Conservation (phyloP, 768 basidiomycete species). For the Russula vinacea region DNA sequence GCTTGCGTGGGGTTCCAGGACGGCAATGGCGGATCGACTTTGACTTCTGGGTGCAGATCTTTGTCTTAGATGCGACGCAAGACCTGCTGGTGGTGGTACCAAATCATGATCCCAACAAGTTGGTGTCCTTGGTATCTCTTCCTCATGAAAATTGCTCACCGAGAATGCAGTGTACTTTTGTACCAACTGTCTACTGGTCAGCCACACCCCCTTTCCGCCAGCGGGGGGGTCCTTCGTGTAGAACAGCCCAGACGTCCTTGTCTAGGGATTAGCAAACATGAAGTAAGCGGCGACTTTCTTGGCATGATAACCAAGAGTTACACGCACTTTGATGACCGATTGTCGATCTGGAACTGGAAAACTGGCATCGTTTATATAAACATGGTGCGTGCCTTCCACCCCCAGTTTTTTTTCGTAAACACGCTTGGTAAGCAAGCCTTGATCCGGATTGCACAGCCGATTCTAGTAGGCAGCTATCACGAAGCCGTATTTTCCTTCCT, state of each 20-base stretch:
- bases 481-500: slow-evolving; percentile 5
- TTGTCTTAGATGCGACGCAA: slow-evolving; percentile 1
- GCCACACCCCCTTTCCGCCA: slow-evolving; percentile 15
- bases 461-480: neutral
- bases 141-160: neutral
- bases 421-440: neutral
- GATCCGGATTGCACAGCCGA: slow-evolving; percentile 1
- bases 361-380: slow-evolving; percentile 1
- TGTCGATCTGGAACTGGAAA: slow-evolving; percentile 22
- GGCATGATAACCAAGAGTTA: neutral
- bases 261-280: slow-evolving; percentile 2
- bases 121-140: neutral
- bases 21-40: slow-evolving; percentile 9
- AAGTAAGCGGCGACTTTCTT: slow-evolving; percentile 8
- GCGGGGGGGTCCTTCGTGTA: neutral
- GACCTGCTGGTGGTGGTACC: slow-evolving; percentile 4
- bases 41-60: neutral
- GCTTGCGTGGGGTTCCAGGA: neutral
- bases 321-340: neutral
- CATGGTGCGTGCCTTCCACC: neutral
- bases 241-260: neutral
- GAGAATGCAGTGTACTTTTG: neutral
- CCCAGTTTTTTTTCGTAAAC: neutral
- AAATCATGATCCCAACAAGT: neutral
- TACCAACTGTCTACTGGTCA: neutral